phyloP scores from a whole-genome alignment of 805 yeast genomes.

The Candida manassasensis region DNA sequence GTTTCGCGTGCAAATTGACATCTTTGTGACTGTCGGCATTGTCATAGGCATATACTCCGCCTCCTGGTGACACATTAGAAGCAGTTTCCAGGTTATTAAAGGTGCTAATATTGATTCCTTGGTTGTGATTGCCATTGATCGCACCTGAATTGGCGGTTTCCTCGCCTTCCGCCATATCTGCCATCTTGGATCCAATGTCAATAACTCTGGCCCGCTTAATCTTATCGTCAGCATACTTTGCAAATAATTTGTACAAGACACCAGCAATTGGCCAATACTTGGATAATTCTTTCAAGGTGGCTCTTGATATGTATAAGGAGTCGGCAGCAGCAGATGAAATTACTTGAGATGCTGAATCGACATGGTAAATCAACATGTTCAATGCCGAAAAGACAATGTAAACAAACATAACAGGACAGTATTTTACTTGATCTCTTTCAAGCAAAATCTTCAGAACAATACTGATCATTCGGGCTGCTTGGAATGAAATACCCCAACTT shows the following conservation, averaged over 20 bases:
- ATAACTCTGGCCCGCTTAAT: constrained; percentile 37
- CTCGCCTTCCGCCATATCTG: constrained; percentile 32
- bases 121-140: constrained; percentile 10
- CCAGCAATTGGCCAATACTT: constrained; percentile 37
- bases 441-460: constrained; percentile 54
- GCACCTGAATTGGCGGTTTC: background rate
- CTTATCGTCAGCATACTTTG: constrained; percentile 39
- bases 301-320: constrained; percentile 33
- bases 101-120: constrained; percentile 1
- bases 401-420: constrained; percentile 55
- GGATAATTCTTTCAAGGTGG: constrained; percentile 34
- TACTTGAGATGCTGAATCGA: constrained; percentile 39
- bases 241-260: constrained; percentile 33
- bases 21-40: background rate
- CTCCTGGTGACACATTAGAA: constrained; percentile 3
- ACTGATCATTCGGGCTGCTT: constrained; percentile 73
- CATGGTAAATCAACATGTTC: constrained; percentile 68
- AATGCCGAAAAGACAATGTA: constrained; percentile 61
- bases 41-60: background rate
- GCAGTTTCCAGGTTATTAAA: background rate
- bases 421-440: constrained; percentile 44
- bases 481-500: constrained; percentile 78
- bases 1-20: background rate
- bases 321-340: constrained; percentile 41
- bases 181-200: constrained; percentile 33